Conservation (phyloP, 495 filamentous ascomycete species). For the Staphylotrichum longicolle region DNA sequence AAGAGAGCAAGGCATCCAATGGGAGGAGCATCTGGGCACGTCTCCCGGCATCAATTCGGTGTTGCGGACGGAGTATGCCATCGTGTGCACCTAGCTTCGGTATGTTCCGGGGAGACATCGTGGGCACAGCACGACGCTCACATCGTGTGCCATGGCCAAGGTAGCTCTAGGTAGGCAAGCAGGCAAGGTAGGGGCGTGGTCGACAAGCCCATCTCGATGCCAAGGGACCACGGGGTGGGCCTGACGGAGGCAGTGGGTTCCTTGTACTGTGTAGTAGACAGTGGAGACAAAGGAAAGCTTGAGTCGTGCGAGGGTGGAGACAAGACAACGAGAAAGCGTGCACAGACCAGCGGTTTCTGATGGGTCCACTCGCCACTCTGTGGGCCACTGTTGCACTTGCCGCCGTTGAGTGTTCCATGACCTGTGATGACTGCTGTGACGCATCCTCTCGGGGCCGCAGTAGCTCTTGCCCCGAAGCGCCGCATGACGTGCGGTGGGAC, state of each 20-base stretch:
- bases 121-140: not conserved
- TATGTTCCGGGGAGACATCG: not conserved
- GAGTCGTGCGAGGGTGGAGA: conserved; percentile 2
- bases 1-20: conserved; percentile 14
- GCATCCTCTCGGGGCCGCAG: conserved; percentile 17
- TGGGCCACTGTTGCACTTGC: not conserved
- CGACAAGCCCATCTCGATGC: not conserved
- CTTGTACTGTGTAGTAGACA: not conserved
- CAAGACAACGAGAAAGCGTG: not conserved
- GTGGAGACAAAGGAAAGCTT: not conserved
- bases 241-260: not conserved
- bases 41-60: conserved; percentile 2
- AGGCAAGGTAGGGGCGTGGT: not conserved
- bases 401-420: not conserved
- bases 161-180: not conserved
- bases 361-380: conserved; percentile 1
- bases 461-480: conserved; percentile 2
- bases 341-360: conserved; percentile 17
- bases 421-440: conserved; percentile 3
- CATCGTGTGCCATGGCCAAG: too few species aligned
- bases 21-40: not conserved
- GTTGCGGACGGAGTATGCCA: not conserved
- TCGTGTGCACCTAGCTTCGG: not conserved
- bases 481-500: conserved; percentile 16
- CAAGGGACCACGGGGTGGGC: not conserved